Evolutionary conservation across 225 moss, liverwort and hornwort species (phyloP).

Genomic region (Bryoerythrophyllum caledonicum): DNA sequence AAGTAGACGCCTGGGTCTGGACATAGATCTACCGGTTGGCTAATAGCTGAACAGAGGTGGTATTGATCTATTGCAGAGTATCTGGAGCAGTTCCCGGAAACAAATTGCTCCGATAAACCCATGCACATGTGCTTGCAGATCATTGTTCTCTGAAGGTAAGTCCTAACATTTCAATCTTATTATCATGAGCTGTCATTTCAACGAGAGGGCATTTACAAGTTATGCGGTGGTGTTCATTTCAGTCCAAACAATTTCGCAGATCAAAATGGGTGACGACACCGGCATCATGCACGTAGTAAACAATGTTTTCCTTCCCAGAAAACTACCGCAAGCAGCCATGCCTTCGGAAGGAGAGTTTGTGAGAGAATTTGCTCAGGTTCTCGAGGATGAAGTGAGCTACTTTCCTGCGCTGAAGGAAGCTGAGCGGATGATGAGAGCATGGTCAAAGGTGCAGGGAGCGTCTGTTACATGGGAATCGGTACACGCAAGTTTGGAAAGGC

Average conservation of each 20-base stretch:
- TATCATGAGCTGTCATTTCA: not conserved
- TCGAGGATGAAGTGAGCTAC: not conserved
- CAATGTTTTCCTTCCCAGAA: not conserved
- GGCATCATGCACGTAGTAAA: not conserved
- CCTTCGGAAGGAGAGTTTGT: not conserved
- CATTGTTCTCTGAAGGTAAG: no score
- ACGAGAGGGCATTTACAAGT: no score
- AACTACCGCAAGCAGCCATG: not conserved
- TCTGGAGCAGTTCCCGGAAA: no score
- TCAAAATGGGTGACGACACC: not conserved
- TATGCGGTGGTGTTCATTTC: not conserved
- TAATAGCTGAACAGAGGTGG: no score
- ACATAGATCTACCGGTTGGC: no score
- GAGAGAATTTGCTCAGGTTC: not conserved
- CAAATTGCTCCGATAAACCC: no score
- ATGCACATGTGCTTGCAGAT: no score
- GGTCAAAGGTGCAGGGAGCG: not conserved
- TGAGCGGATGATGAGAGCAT: not conserved
- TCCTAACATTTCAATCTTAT: not conserved
- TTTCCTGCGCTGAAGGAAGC: not conserved
- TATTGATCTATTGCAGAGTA: no score
- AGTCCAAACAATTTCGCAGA: not conserved
- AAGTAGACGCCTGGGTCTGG: no score
- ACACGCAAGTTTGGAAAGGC: not conserved
- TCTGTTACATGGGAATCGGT: not conserved